A percentile compares a stretch with the other conserved stretches of the same genome.
These are phyloP conservation scores for Viola pubescens DNA, from an alignment of 441 rosid genomes.

Conservation along the genomic window DNA sequence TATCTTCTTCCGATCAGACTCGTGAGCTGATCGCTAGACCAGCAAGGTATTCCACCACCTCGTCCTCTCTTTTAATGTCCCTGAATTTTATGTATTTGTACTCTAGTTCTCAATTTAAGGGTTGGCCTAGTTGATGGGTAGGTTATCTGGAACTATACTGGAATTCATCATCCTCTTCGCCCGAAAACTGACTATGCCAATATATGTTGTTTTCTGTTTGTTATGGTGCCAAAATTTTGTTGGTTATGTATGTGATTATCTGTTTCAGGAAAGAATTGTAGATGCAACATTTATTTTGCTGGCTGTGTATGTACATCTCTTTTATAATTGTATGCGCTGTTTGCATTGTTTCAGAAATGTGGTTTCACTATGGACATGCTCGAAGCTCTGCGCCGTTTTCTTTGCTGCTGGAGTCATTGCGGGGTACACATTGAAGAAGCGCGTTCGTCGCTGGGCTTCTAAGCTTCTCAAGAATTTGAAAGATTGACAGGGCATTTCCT, in stretches of 20 bases:
- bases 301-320: not conserved
- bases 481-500: constrained; percentile 26
- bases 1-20: constrained; percentile 43
- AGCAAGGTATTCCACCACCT: constrained; percentile 33
- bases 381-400: constrained; percentile 67
- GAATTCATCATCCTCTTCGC: not conserved
- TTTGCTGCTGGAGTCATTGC: constrained; percentile 70
- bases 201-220: not conserved
- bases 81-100: not conserved
- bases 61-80: not conserved
- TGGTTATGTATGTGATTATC: not conserved
- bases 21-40: constrained; percentile 37
- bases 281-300: not conserved
- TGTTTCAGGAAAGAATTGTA: not conserved
- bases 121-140: not conserved
- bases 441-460: constrained; percentile 72
- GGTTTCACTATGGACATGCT: constrained; percentile 61
- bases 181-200: not conserved
- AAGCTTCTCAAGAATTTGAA: constrained; percentile 54
- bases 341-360: constrained; percentile 29
- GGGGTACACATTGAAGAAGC: constrained; percentile 65
- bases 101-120: not conserved
- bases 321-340: not conserved
- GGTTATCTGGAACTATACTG: not conserved
- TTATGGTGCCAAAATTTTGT: not conserved